These are phyloP conservation scores for Musa itinerans DNA, from an alignment of 176 grass and related monocot species.

Conservation along the genomic window DNA sequence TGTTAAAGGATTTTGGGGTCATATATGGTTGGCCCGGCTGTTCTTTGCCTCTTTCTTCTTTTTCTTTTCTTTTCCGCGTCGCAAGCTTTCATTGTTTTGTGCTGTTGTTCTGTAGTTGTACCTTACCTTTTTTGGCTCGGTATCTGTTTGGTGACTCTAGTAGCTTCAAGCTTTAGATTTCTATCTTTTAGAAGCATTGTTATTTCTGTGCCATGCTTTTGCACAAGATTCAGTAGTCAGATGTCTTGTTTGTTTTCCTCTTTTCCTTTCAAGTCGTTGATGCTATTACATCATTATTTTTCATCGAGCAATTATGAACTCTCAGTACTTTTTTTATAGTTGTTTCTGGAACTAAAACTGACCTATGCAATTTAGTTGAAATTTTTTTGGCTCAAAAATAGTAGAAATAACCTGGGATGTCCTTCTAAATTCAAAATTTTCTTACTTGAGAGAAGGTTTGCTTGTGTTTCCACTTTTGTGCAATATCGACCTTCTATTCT, in stretches of 20 bases:
- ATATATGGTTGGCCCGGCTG: neutral
- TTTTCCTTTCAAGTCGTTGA: neutral
- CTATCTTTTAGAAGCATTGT: no score
- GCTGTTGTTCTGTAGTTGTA: no score
- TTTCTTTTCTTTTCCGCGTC: neutral
- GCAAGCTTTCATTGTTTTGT: no score
- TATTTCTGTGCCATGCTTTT: no score
- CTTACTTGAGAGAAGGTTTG: neutral
- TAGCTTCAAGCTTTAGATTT: neutral
- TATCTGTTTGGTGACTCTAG: neutral
- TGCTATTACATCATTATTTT: neutral
- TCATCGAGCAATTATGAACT: neutral
- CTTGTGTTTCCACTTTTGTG: neutral
- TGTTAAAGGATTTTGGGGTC: no score
- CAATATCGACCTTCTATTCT: neutral
- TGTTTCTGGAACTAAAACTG: neutral
- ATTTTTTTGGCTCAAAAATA: neutral
- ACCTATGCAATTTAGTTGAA: neutral
- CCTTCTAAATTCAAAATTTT: neutral
- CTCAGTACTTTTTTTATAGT: neutral
- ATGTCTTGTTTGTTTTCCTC: neutral
- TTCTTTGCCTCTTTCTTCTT: neutral
- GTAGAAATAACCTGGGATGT: neutral
- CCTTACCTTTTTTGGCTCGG: neutral
- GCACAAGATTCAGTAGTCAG: neutral